Conservation (phyloP, 768 basidiomycete species). For the Boletus sp. region DNA sequence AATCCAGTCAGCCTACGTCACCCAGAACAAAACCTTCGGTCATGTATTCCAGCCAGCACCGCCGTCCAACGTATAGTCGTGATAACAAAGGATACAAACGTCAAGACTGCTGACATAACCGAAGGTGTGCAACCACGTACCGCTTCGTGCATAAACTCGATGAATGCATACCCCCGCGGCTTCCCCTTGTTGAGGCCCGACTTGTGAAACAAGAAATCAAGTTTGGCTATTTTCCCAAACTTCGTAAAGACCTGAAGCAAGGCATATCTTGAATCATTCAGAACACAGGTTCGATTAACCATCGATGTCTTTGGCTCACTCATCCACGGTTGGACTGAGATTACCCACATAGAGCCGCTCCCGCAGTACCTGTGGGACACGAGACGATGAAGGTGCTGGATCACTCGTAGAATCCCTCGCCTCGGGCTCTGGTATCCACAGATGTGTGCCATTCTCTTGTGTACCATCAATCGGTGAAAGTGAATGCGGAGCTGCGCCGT, state of each 20-base stretch:
- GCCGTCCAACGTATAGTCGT: conserved; percentile 19
- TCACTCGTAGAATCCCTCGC: conserved; percentile 13
- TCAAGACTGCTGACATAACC: conserved; percentile 21
- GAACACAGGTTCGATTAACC: not conserved
- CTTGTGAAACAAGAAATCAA: conserved; percentile 97
- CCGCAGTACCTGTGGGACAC: conserved; percentile 38
- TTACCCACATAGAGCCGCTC: conserved; percentile 91
- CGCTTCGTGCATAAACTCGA: conserved; percentile 76
- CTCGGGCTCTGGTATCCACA: conserved; percentile 34
- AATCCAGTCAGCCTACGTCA: conserved; percentile 18
- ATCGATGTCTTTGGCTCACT: conserved; percentile 47
- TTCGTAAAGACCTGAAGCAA: conserved; percentile 88
- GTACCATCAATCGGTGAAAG: not conserved
- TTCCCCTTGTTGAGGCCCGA: conserved; percentile 84
- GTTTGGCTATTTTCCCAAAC: conserved; percentile 87
- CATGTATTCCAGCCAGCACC: conserved; percentile 14
- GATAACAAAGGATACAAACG: conserved; percentile 20
- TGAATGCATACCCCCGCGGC: conserved; percentile 92
- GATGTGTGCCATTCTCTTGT: conserved; percentile 17
- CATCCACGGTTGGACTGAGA: conserved; percentile 80
- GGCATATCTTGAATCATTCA: conserved; percentile 57
- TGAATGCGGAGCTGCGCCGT: not conserved
- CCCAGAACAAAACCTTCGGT: conserved; percentile 18
- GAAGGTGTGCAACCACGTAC: conserved; percentile 50
- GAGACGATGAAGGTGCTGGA: conserved; percentile 23